Evolutionary conservation across 2,329 filamentous ascomycete genomes (phyloP), one percentile per base, ranked within the genome.

Genomic region (Aspergillus fijiensis): DNA sequence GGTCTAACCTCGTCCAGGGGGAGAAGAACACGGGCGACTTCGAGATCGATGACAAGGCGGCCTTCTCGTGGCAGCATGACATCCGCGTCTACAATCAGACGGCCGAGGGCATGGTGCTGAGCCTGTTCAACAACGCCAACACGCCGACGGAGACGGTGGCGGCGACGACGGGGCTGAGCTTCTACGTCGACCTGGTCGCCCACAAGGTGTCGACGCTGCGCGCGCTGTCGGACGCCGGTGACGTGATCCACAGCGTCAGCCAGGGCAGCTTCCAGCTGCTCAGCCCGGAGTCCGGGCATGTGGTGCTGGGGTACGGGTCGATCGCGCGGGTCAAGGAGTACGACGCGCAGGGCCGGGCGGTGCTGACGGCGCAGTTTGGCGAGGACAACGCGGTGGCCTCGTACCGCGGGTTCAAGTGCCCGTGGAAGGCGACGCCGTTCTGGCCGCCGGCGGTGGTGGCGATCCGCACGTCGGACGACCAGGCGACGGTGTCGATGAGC

Each of bases 311-410:
- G 45, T 77, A 76, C 61, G 76, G 75, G 6, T 69, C 68, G 5
- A 73, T 73, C 51, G 64, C 75, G 4, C 67, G 65, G n/a, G 66
- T 77, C 54, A 76, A 75, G 25, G 75, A 77, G 54, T 73, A 70
- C 31, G 70, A 71, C n/a, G 63, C 64, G 29, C 56, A 66, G n/a
- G 70, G 71, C 11, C 69, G 72, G 2, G 67, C 67, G 10, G 67
- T 75, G 3, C 61, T 75, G 56, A 72, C 70, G 16, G 71, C 70
- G 12, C 69, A 73, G 53, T 77, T 75, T 39, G 71, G 70, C 33
- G 61, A 66, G 12, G 67, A 71, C 58, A 67, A 72, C 52, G 56
- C 67, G 14, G 69, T 69, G 16, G 65, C 67, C 27, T 75, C 73
- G 12, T 77, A 77, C 65, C 72, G 76, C 14, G 71, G 68, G 16